Evolutionary conservation across 2,329 filamentous ascomycete genomes (phyloP).

Genomic region (Bisporella sp.): DNA sequence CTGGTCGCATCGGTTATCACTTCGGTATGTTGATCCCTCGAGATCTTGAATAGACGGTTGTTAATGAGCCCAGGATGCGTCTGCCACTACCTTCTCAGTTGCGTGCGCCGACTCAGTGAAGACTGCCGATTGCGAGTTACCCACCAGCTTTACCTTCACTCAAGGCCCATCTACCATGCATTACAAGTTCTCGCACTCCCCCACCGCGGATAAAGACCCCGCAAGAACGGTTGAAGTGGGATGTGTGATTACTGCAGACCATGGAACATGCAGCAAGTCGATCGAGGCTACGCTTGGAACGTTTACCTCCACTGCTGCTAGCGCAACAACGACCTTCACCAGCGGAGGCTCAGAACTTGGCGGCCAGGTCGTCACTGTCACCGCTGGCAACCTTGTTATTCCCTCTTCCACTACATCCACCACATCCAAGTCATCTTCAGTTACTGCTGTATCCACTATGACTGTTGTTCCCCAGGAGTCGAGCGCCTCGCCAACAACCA

Average conservation of each 20-base stretch:
- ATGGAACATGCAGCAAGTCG: constrained; percentile 9
- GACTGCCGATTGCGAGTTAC: constrained; percentile 12
- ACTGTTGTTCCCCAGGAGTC: not conserved
- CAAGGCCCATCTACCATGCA: constrained; percentile 19
- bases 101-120: constrained; percentile 1
- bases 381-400: constrained; percentile 6
- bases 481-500: not conserved
- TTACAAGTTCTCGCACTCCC: constrained; percentile 1
- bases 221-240: constrained; percentile 6
- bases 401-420: not conserved
- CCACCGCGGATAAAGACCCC: not conserved
- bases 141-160: constrained; percentile 16
- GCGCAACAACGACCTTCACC: constrained; percentile 2
- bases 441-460: not conserved
- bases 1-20: not conserved
- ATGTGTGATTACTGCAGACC: constrained; percentile 11
- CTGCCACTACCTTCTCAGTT: constrained; percentile 15
- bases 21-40: not conserved
- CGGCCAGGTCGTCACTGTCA: constrained; percentile 13
- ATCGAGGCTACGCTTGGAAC: not conserved
- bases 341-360: constrained; percentile 2
- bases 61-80: constrained; percentile 1
- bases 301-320: not conserved
- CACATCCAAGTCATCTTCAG: not conserved
- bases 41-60: not conserved